Evolutionary conservation across 345 rosid species (phyloP), one percentile per base, ranked within the genome.

Genomic region (Populus simonii): DNA sequence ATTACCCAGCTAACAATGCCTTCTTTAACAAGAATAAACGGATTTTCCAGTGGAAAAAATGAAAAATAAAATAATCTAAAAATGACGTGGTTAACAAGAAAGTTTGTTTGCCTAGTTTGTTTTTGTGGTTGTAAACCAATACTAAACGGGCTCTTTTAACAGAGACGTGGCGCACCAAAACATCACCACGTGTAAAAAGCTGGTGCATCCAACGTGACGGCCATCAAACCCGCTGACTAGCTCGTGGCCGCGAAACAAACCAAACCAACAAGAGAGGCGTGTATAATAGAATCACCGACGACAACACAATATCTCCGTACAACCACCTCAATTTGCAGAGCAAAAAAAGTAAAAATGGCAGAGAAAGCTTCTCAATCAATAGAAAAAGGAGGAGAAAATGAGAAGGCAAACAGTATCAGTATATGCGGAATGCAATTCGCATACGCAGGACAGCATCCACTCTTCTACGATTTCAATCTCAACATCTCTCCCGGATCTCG

Each of bases 341-440:
- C 57, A 16, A 35, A 18, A 8, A 33, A 23, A 33, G 27, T 10
- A 23, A 25, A 15, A 53, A 47, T 7, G 51, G 27, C 49, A 36
- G 47, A 35, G 31, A 71, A 81, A 90, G 85, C 84, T 82, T 84
- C 74, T 6, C 73, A 59, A 59, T 75, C 66, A 63, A 35, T 51
- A 69, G 23, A 35, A 63, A 70, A 29, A 53, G 81, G 47, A 23
- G 70, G 66, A 10, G 86, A 51, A 65, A 68, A 77, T 67, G 89
- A 74, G 67, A 84, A 88, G 43, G 83, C 79, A 27, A 86, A 74
- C 78, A 75, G 77, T 59, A 82, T 92, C 59, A 84, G 84, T 77
- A 93, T 94, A 45, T 61, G 88, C 53, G 94, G 92, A 27, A 90
- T 94, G 98, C 95, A 93, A 65, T 94, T 89, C 72, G 82, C 87